phyloP scores from a whole-genome alignment of 495 filamentous ascomycete genomes.

The Aspergillus sclerotiicarbonarius region DNA sequence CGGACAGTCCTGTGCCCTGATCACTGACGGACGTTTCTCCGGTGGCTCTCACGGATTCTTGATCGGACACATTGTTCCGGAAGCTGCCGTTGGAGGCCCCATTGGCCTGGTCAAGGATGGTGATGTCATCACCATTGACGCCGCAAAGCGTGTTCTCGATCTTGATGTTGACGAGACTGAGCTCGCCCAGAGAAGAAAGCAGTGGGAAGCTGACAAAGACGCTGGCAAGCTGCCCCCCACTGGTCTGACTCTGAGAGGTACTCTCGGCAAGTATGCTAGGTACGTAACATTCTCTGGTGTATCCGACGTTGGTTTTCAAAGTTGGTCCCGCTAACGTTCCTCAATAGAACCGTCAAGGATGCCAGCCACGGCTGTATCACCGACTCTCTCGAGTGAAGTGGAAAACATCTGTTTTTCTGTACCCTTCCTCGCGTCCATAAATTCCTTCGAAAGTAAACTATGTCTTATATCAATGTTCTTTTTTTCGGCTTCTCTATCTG shows the following conservation, averaged over 20 bases:
- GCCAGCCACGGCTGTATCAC: conserved; percentile 25
- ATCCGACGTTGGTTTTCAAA: not conserved
- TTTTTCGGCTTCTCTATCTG: not conserved
- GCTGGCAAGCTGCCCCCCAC: conserved; percentile 27
- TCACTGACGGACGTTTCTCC: conserved; percentile 42
- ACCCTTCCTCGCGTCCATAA: not conserved
- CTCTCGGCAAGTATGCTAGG: conserved; percentile 77
- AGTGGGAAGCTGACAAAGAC: conserved; percentile 38
- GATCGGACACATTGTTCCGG: conserved; percentile 50
- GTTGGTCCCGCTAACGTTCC: conserved; percentile 2
- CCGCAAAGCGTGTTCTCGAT: conserved; percentile 44
- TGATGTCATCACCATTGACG: conserved; percentile 50
- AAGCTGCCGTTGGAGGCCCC: conserved; percentile 52
- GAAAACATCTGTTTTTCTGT: not conserved
- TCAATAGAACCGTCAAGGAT: conserved; percentile 45
- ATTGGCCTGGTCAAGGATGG: conserved; percentile 50
- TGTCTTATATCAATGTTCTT: not conserved
- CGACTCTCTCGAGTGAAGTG: conserved; percentile 17
- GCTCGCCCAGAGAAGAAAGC: conserved; percentile 60
- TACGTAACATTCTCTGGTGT: conserved; percentile 6
- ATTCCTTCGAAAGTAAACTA: not conserved
- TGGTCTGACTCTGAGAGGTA: conserved; percentile 59
- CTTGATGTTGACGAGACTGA: conserved; percentile 49
- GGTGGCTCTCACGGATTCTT: conserved; percentile 45
- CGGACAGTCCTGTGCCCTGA: conserved; percentile 56